Evolutionary conservation across 257 asterid species (phyloP), one percentile per base, ranked within the genome.

Genomic region (Lantana camara): DNA sequence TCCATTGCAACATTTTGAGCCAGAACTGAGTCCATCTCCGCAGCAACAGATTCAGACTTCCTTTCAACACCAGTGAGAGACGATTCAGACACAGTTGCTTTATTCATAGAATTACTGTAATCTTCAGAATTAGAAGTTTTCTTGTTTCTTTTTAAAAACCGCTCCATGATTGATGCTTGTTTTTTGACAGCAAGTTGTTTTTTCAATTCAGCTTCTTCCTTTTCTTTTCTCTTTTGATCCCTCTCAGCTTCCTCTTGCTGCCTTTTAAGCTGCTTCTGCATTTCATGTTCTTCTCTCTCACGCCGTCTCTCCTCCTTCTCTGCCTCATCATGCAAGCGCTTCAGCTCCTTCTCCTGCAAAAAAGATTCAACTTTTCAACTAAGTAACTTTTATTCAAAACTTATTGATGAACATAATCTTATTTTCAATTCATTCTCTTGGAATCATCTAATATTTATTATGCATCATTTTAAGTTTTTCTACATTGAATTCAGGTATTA

Each of bases 151-250:
- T 81, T 88, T 27, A 94, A 89, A 61, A 94, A 94, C 55, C 96
- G 85, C 57, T 88, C 90, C 99, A 94, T 94, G 50, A 94, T 67
- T 16, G 96, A 86, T 68, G 96, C 99, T 83, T 94, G 96, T 71
- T 94, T 94, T 78, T 88, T 82, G 72, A 90, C 70, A 50, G 79
- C 72, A 37, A 81, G 83, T 53, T 63, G 88, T 63, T 71, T 82
- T 76, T 80, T 90, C 30, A 69, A 63, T 59, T 81, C 95, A 60
- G 89, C 86, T 67, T 86, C 97, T 83, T 94, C 96, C 79, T 82
- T 94, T 67, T 88, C 96, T 80, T 77, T 86, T 42, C 96, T 96
- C 8, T 76, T 79, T 66, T 85, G 85, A 30, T 76, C 90, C 71
- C 80, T 94, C 78, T 83, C 92, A 32, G 79, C 77, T 77, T 86